Base-by-base conservation (phyloP, 2,329 filamentous ascomycete genomes). In the Monilinia fructicola region DNA sequence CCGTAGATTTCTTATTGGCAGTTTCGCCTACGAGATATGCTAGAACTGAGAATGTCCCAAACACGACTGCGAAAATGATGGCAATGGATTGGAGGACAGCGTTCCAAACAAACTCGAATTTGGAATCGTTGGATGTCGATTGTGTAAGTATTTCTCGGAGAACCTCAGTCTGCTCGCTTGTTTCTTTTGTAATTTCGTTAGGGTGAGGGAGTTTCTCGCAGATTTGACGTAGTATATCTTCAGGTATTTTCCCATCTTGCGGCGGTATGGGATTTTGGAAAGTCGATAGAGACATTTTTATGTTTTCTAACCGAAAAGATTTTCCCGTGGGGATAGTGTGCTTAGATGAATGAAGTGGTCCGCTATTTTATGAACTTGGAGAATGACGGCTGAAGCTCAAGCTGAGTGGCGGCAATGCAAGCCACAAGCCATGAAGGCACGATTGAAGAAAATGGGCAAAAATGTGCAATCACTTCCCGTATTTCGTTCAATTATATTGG, bases 21-120 rank as follows among this genome's bases (percentile, higher is more conserved):
- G 54, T 28, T 56, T 56, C 38, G 4, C 38, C 54, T 23, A 56
- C 23, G 16, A 42, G 38, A 56, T 56, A 56, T 31, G 40, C 55
- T 7, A n/a, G 26, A n/a, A 59, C 26, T 35, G 18, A 46, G 21
- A 46, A n/a, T 2, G 26, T 35, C 4, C 26, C 40, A 31, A 59
- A 48, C 10, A 35, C 26, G 3, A 48, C 55, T n/a, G 40, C 21
- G 18, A 46, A 58, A 21, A 31, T 31, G 14, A 46, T 35, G 42
- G 40, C 10, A 7, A 59, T 59, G 55, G 18, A 46, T 31, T 35
- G 18, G 18, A 21, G 53, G 31, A 38, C 18, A 11, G 10, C 31
- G 14, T 16, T 46, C 55, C 10, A 46, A 26, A 48, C 11, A 35
- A 59, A 59, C 6, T 35, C 55, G 26, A 35, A 59, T 59, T 44